A percentile compares a stretch with the other conserved stretches of the same genome.
These are phyloP conservation scores for Pythium coloratum DNA, from an alignment of 352 stramenopile genomes.

Conservation along the genomic window DNA sequence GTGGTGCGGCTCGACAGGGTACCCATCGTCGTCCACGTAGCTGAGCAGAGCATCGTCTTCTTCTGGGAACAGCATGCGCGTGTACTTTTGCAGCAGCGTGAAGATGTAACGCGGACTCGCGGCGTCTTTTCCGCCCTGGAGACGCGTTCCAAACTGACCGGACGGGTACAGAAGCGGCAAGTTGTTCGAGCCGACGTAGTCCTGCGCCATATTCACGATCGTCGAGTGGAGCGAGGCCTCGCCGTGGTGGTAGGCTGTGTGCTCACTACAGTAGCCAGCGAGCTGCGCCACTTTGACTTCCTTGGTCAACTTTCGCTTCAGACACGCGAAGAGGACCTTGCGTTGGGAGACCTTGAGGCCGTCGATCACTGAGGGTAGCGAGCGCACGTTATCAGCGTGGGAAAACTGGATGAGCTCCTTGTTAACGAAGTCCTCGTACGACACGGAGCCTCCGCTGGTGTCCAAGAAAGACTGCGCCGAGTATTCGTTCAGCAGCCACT, in stretches of 20 bases:
- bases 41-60: constrained; percentile 97
- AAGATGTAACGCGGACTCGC: constrained; percentile 99
- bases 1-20: constrained; percentile 96
- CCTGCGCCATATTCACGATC: constrained; percentile 99
- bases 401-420: constrained; percentile 99
- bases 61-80: constrained; percentile 96
- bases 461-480: constrained; percentile 91
- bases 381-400: constrained; percentile 95
- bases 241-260: constrained; percentile 99
- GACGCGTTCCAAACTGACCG: constrained; percentile 98
- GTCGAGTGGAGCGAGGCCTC: constrained; percentile 97
- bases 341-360: constrained; percentile 98
- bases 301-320: constrained; percentile 98
- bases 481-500: constrained; percentile 93
- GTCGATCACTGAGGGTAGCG: constrained; percentile 95
- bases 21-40: constrained; percentile 98
- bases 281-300: constrained; percentile 99
- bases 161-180: constrained; percentile 96
- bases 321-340: constrained; percentile 97
- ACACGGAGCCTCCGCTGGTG: constrained; percentile 88
- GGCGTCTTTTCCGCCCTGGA: constrained; percentile 98
- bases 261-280: constrained; percentile 96
- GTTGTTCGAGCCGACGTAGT: constrained; percentile 98
- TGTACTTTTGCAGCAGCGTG: constrained; percentile 95
- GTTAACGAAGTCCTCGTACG: constrained; percentile 98